A percentile compares a stretch with the other conserved stretches of the same genome.
These are phyloP conservation scores for Marasmius sp. DNA, from an alignment of 1,284 basidiomycete genomes.

Conservation along the genomic window DNA sequence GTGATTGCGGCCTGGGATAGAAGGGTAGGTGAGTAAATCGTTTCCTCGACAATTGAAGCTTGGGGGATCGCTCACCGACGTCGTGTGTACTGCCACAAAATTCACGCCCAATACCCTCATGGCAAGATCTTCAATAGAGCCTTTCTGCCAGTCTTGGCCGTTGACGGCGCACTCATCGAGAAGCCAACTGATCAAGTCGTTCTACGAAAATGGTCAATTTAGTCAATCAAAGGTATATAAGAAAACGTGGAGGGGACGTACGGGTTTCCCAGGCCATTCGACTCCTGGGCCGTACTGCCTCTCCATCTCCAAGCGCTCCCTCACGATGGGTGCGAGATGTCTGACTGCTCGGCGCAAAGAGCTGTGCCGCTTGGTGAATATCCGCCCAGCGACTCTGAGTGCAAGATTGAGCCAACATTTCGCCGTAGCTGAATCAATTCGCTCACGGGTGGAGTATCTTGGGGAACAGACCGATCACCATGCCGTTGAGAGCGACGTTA, in stretches of 20 bases:
- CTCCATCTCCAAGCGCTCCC: not conserved
- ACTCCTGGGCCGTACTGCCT: not conserved
- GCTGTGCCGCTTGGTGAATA: not conserved
- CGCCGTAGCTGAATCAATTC: not conserved
- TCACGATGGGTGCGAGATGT: not conserved
- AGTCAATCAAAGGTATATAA: not conserved
- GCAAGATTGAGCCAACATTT: not conserved
- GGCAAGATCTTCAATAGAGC: not conserved
- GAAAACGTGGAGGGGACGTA: not conserved
- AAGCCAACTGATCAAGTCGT: not conserved
- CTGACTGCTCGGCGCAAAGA: not conserved
- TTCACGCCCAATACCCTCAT: not conserved
- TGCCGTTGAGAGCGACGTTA: not conserved
- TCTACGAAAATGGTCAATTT: too few species aligned
- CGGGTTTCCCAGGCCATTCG: not conserved
- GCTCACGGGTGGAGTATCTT: not conserved
- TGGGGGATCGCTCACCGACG: not conserved
- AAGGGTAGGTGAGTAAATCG: too few species aligned
- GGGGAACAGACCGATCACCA: not conserved
- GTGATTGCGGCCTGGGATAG: not conserved
- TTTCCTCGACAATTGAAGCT: not conserved
- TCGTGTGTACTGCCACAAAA: not conserved
- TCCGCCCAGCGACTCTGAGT: not conserved
- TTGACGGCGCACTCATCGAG: not conserved
- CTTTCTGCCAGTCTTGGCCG: not conserved